Conservation (phyloP, 768 basidiomycete genomes). For the Russula griseocarnosa region DNA sequence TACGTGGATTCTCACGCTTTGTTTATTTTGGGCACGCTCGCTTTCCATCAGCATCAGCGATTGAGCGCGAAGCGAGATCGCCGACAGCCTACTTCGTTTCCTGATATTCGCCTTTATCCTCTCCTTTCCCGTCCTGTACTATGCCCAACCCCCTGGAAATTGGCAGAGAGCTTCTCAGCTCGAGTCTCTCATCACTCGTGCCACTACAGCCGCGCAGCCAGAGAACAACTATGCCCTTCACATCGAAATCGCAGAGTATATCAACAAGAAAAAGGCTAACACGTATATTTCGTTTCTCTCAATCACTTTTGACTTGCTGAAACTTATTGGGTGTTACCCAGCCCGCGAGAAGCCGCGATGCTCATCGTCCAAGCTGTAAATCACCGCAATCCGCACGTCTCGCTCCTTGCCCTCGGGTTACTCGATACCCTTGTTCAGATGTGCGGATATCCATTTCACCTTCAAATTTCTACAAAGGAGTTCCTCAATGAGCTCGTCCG, state of each 20-base stretch:
- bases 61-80: neutral
- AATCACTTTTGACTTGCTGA: neutral
- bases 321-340: constrained; percentile 33
- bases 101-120: neutral
- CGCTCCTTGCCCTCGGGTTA: constrained; percentile 78
- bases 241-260: constrained; percentile 88
- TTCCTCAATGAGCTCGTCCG: constrained; percentile 98
- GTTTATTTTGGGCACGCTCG: neutral
- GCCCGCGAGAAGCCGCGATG: constrained; percentile 91
- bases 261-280: constrained; percentile 96
- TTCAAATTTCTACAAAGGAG: constrained; percentile 96
- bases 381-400: constrained; percentile 88
- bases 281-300: constrained; percentile 51
- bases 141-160: constrained; percentile 25
- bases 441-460: constrained; percentile 96
- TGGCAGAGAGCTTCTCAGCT: constrained; percentile 60
- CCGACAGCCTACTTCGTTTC: neutral
- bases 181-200: constrained; percentile 70
- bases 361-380: constrained; percentile 79
- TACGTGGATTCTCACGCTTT: neutral
- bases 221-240: constrained; percentile 92
- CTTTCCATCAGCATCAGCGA: no score
- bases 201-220: constrained; percentile 79
- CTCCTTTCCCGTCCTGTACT: neutral
- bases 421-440: constrained; percentile 91